Base-by-base conservation (phyloP, 805 yeast genomes). In the Nakazawaea ernobii region DNA sequence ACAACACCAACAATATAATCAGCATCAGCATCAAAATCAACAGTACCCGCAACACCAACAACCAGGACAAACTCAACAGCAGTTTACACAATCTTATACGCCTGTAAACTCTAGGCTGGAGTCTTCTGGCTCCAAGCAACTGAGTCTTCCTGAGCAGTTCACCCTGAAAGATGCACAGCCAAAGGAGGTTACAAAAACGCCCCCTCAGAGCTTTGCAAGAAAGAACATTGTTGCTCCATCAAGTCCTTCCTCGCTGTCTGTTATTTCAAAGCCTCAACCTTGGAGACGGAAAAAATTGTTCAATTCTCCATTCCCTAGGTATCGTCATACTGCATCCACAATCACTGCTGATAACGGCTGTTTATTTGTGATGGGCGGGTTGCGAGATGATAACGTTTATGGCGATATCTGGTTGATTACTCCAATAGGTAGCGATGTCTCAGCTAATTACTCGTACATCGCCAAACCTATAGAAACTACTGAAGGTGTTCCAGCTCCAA, bases 381-480 rank as follows among this genome's bases (percentile, higher is more conserved):
- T 94, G 42, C 84, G 91, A 59, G 96, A 91, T 46, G 87, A 88
- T 48, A 83, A 92, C 15, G 97, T 92, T 6, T 88, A 86, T 64
- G 97, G 96, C 42, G 99, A 94, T 63, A 81, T 96, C 54, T 94
- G 99, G 99, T 82, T 85, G 50, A 72, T 92, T 49, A 77, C 77
- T 52, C 82, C 87, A 2, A 66, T 61, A 39, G 62, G 65, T 6
- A 51, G 57, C 41, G 71, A 73, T 8, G 58, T 64, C 45, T 74
- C 63, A 46, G 66, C 65, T 32, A 51, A 53, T 47, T 61, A 59
- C 42, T 68, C 59, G 55, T 67, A 66, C 54, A 66, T 58, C 59
- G 80, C 69, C 39, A 64, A 74, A 44, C 84, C 71, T 57, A 73
- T 84, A 43, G 87, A 85, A 50, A 86, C 86, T 51, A 78, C 80